These are phyloP conservation scores for Annulohypoxylon truncatum DNA, from an alignment of 2,329 filamentous ascomycete species.

Conservation along the genomic window DNA sequence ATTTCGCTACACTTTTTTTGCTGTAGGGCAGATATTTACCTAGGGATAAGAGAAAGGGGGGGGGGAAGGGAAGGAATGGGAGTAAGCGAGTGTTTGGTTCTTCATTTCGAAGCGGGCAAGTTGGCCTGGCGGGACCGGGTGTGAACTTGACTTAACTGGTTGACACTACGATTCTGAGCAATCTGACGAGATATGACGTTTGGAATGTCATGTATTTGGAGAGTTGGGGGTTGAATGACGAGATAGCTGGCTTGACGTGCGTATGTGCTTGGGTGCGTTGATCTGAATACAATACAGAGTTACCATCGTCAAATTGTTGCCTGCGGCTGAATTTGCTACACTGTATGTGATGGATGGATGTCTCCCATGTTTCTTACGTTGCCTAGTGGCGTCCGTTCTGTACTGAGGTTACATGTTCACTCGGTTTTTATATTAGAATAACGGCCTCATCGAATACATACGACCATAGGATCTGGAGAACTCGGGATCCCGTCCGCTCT, in stretches of 20 bases:
- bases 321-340: no score
- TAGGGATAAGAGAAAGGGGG: not conserved
- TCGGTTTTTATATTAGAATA: not conserved
- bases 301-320: not conserved
- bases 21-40: not conserved
- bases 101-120: not conserved
- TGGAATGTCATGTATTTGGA: slow-evolving; percentile 1
- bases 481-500: slow-evolving; percentile 33
- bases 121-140: slow-evolving; percentile 28
- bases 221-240: not conserved
- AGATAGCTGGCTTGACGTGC: slow-evolving; percentile 1
- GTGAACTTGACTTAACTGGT: not conserved
- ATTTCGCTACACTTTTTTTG: not conserved
- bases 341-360: no score
- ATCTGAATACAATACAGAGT: slow-evolving; percentile 1
- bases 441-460: slow-evolving; percentile 5
- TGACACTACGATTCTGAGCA: not conserved
- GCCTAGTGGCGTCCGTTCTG: no score
- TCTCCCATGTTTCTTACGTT: not conserved
- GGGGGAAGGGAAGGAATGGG: not conserved
- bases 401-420: not conserved
- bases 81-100: not conserved
- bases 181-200: slow-evolving; percentile 30
- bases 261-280: not conserved
- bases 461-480: slow-evolving; percentile 31